A percentile compares a stretch with the other conserved stretches of the same genome.
These are phyloP conservation scores for Xeromyces bisporus DNA, from an alignment of 495 filamentous ascomycete species.

Conservation along the genomic window DNA sequence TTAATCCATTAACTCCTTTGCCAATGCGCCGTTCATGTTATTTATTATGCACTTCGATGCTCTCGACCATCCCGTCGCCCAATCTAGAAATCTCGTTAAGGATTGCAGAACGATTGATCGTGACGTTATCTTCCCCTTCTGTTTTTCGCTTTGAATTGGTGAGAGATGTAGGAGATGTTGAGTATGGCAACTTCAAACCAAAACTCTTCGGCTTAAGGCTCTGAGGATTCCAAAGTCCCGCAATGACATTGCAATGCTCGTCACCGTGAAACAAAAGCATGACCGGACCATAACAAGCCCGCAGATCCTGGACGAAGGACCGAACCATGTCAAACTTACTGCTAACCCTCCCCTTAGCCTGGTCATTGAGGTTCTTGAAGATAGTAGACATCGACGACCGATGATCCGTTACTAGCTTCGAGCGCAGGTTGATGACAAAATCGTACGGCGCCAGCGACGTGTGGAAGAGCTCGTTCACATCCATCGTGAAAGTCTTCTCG, in stretches of 20 bases:
- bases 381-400: constrained; percentile 13
- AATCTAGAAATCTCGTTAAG: constrained; percentile 57
- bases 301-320: constrained; percentile 42
- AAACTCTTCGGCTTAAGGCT: constrained; percentile 33
- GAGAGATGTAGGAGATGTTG: constrained; percentile 37
- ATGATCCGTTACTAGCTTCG: constrained; percentile 21
- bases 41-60: constrained; percentile 17
- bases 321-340: constrained; percentile 24
- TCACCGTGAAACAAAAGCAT: constrained; percentile 60
- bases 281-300: constrained; percentile 39
- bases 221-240: constrained; percentile 69
- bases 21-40: constrained; percentile 1
- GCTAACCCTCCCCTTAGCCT: constrained; percentile 4
- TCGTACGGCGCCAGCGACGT: constrained; percentile 60
- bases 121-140: constrained; percentile 25
- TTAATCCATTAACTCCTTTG: too few species aligned
- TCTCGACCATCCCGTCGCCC: constrained; percentile 26
- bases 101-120: constrained; percentile 56
- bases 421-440: constrained; percentile 56
- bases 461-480: constrained; percentile 47
- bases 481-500: constrained; percentile 37
- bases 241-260: constrained; percentile 40
- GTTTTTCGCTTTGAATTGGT: constrained; percentile 8
- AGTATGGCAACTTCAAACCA: constrained; percentile 51
- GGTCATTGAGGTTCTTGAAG: constrained; percentile 55